A percentile compares a stretch with the other conserved stretches of the same genome.
Evolutionary conservation across 2,329 filamentous ascomycete genomes (phyloP).

Genomic region (Monosporascus sp.): DNA sequence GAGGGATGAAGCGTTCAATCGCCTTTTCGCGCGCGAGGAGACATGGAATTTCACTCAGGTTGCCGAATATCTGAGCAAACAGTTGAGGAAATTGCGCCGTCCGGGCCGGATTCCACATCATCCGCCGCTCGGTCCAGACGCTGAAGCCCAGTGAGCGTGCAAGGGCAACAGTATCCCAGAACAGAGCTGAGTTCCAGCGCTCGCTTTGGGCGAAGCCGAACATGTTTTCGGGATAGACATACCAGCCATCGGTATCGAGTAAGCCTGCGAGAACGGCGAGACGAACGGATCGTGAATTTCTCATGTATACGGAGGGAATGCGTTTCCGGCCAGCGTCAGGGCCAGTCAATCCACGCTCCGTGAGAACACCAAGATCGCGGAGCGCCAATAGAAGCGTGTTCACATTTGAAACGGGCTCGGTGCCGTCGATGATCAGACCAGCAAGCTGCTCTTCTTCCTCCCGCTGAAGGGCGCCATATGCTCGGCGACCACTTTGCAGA

Average conservation of each 20-base stretch:
- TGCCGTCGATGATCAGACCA: neutral
- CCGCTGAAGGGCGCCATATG: constrained; percentile 1
- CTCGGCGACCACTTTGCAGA: neutral
- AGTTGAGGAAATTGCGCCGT: constrained; percentile 5
- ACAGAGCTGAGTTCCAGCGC: neutral
- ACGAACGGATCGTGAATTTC: constrained; percentile 5
- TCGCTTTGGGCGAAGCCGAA: constrained; percentile 1
- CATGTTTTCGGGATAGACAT: constrained; percentile 2
- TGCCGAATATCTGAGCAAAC: constrained; percentile 12
- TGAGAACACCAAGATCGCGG: neutral
- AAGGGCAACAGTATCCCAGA: constrained; percentile 7
- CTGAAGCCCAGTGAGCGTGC: constrained; percentile 6
- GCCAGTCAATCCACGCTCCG: neutral
- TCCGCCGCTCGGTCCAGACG: constrained; percentile 1
- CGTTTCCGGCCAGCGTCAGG: neutral
- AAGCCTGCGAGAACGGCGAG: constrained; percentile 6
- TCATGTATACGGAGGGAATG: constrained; percentile 5
- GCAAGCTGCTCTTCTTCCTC: constrained; percentile 3
- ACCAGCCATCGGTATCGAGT: constrained; percentile 4
- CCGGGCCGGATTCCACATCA: neutral
- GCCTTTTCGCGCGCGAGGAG: constrained; percentile 12
- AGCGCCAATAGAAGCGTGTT: constrained; percentile 1
- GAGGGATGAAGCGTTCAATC: constrained; percentile 12
- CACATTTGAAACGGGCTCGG: neutral
- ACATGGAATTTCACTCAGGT: constrained; percentile 15